Evolutionary conservation across 2,329 filamentous ascomycete species (phyloP), one percentile per base, ranked within the genome.

Genomic region (Whalleya microplaca): DNA sequence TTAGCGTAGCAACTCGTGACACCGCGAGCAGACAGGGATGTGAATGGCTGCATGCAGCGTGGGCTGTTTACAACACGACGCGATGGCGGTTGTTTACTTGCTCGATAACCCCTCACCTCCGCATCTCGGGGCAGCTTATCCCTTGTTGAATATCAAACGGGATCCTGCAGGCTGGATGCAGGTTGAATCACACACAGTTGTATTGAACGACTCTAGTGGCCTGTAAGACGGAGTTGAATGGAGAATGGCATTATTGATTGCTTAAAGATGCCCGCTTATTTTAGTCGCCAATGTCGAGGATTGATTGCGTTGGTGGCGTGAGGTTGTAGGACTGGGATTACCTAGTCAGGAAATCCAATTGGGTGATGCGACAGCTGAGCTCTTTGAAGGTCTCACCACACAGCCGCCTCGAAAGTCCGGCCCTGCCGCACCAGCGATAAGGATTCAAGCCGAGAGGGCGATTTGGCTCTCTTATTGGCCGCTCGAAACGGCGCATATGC

Each of bases 121-220:
- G 59, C 56, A 62, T 53, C 56, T 59, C 56, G 59, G 59, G 27
- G 51, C 21, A 20, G 40, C 48, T 51, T 60, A 56, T 48, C 56
- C 59, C 57, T 60, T 53, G 54, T 21, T 62, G 51, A 20, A 61
- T 62, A 53, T 61, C 58, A 63, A 63, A 63, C 61, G 57, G 42
- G 46, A 48, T 54, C 58, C 48, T 58, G 61, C 51, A 45, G 55
- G 55, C 52, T 56, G 56, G 32, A 37, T 37, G 32, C 32, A 37
- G 32, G 32, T 12, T 37, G 32, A 56, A 64, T 62, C 61, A 64
- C 59, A 59, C 51, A 20, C 58, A 45, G 61, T 64, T 32, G 58
- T 58, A 64, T 55, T 58, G 48, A 42, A 53, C 47, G 41, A 48
- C 18, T 23, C 21, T 27, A 29, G 29, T 29, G 23, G 29, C 3